These are phyloP conservation scores for Apostasia ramifera DNA, from an alignment of 106 monocot genomes.

Conservation along the genomic window DNA sequence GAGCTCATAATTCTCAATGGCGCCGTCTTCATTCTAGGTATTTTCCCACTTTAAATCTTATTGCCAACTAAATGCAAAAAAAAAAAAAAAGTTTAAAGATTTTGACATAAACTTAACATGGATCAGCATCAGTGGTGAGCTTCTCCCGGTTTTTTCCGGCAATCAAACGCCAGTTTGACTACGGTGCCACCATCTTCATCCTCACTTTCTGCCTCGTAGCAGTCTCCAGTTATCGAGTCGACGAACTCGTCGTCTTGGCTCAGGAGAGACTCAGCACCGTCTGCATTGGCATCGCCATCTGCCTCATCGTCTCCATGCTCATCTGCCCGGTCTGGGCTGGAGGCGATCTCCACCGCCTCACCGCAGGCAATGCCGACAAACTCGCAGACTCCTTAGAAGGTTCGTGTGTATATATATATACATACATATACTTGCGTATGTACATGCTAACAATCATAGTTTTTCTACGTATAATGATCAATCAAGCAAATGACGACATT, in stretches of 20 bases:
- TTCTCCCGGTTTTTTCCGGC: slow-evolving; percentile 47
- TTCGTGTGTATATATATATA: background rate
- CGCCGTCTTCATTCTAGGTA: slow-evolving; percentile 58
- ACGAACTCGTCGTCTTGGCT: slow-evolving; percentile 32
- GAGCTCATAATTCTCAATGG: slow-evolving; percentile 40
- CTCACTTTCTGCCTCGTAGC: slow-evolving; percentile 47
- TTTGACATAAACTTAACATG: background rate
- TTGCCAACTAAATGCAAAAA: background rate
- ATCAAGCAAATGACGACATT: background rate
- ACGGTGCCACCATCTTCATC: slow-evolving; percentile 54
- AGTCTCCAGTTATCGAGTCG: slow-evolving; percentile 36
- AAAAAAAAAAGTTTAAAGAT: background rate
- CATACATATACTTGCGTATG: background rate
- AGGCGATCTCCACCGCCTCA: slow-evolving; percentile 33
- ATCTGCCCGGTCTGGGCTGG: slow-evolving; percentile 66
- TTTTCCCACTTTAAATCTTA: background rate
- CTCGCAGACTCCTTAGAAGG: slow-evolving; percentile 47
- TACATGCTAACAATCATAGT: background rate
- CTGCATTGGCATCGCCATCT: slow-evolving; percentile 30
- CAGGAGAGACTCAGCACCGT: slow-evolving; percentile 37
- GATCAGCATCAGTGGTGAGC: slow-evolving; percentile 39
- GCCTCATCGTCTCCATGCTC: slow-evolving; percentile 26
- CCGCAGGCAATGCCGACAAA: slow-evolving; percentile 30
- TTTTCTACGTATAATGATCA: background rate
- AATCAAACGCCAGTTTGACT: slow-evolving; percentile 41